These are phyloP conservation scores for Colletotrichum lini DNA, from an alignment of 2,329 filamentous ascomycete species.

Conservation along the genomic window DNA sequence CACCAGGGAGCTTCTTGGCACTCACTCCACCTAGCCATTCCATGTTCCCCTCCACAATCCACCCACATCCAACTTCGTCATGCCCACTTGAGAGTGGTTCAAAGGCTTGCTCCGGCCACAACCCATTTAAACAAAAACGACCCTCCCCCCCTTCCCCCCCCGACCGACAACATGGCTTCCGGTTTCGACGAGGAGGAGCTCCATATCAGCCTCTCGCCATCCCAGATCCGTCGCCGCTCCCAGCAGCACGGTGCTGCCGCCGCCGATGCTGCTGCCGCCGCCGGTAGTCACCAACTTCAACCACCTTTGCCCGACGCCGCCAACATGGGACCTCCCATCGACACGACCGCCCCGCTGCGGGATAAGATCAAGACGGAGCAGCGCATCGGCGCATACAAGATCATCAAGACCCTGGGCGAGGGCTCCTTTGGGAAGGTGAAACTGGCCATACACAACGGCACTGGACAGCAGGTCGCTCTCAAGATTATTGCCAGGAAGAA, in stretches of 20 bases:
- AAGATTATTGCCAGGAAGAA: slow-evolving; percentile 99
- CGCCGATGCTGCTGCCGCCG: slow-evolving; percentile 37
- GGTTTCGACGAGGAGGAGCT: slow-evolving; percentile 86
- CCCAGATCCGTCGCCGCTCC: slow-evolving; percentile 69
- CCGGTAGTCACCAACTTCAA: slow-evolving; percentile 45
- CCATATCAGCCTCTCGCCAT: slow-evolving; percentile 74
- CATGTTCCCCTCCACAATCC: slow-evolving; percentile 42
- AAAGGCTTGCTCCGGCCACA: slow-evolving; percentile 42
- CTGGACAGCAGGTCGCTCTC: slow-evolving; percentile 93
- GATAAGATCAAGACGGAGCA: slow-evolving; percentile 78
- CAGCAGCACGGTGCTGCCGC: slow-evolving; percentile 40
- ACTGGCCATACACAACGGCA: slow-evolving; percentile 92
- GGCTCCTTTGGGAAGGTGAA: slow-evolving; percentile 99
- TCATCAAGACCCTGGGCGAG: slow-evolving; percentile 92
- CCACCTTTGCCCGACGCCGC: slow-evolving; percentile 48
- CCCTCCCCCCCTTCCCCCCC: slow-evolving; percentile 26
- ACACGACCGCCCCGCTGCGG: slow-evolving; percentile 46
- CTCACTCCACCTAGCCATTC: slow-evolving; percentile 31
- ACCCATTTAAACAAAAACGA: slow-evolving; percentile 42
- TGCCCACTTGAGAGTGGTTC: slow-evolving; percentile 42
- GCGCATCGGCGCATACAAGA: slow-evolving; percentile 91
- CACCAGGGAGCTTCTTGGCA: slow-evolving; percentile 39
- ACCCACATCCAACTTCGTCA: slow-evolving; percentile 42
- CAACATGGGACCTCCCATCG: slow-evolving; percentile 52
- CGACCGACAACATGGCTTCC: slow-evolving; percentile 60